Conservation (phyloP, 106 monocot genomes). For the Dioscorea alata region DNA sequence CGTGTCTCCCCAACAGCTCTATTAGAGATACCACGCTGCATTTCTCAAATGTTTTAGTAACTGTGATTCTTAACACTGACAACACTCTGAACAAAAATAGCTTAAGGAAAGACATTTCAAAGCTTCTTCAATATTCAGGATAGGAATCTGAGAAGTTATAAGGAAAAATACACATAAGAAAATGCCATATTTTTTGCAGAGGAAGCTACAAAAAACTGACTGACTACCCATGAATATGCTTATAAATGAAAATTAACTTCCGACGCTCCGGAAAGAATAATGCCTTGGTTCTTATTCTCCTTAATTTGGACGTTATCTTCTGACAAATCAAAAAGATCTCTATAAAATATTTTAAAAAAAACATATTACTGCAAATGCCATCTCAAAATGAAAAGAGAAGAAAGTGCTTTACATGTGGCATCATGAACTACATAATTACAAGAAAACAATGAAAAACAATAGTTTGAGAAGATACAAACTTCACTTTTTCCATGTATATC, state of each 20-base stretch:
- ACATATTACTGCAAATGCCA: too few relatives aligned
- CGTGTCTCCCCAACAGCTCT: constrained; percentile 87
- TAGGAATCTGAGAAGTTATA: constrained; percentile 33
- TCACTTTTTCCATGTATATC: constrained; percentile 88
- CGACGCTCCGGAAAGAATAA: constrained; percentile 64
- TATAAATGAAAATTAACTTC: constrained; percentile 33
- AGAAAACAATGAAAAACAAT: not conserved
- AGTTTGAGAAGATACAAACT: constrained; percentile 29
- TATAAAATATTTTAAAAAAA: constrained; percentile 12
- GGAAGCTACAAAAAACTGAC: not conserved
- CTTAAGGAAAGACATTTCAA: constrained; percentile 58
- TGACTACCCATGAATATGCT: not conserved
- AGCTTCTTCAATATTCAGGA: constrained; percentile 50
- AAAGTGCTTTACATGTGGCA: too few relatives aligned
- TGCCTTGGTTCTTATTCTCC: constrained; percentile 60
- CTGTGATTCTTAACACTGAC: not conserved
- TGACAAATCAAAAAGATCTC: constrained; percentile 85
- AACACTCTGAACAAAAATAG: not conserved
- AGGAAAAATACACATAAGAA: not conserved
- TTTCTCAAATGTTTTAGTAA: not conserved
- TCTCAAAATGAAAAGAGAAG: too few relatives aligned
- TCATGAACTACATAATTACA: not conserved
- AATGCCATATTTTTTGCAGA: not conserved
- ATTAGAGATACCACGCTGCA: constrained; percentile 79
- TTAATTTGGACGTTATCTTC: constrained; percentile 87